Evolutionary conservation across 1,284 basidiomycete genomes (phyloP), one percentile per base, ranked within the genome.

Genomic region (Moesziomyces parantarcticus): DNA sequence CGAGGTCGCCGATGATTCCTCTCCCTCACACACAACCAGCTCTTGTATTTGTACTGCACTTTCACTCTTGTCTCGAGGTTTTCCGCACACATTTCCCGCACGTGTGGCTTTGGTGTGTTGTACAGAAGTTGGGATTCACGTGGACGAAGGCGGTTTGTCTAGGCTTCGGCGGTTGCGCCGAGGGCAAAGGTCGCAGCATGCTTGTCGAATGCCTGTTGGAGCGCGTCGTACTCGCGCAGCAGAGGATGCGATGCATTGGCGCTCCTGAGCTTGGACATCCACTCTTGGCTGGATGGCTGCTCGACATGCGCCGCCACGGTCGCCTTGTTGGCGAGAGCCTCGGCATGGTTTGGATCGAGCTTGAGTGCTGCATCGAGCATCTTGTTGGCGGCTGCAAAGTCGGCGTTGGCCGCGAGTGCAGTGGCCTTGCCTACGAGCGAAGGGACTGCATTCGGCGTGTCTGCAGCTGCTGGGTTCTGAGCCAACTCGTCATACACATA

Each of bases 401-500:
- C 62, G n/a, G 45, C 63, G 16, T 73, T 75, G 0, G 77, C 79
- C 1, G 76, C 77, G 3, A 75, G 61, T 0, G 80, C 76, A 5
- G 73, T 81, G 2, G 80, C 79, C 45, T 81, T 82, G 23, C 80
- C 81, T 18, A 75, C 59, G 25, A 83, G 43, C 10, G 64, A 55
- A 1, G 74, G 55, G 3, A 79, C 76, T 13, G 66, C 58, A 26
- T 75, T 74, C 32, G 49, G 21, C 10, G 74, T 73, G 1, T 72
- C 67, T 0, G 70, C 68, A 1, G 68, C 56, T 9, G 36, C 32
- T 0, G 79, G 78, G 50, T 76, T 79, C 51, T 81, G 79, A n/a
- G 79, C 78, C 21, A 83, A 51, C 61, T 83, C 82, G 46, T 83
- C 82, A 58, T 79, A 83, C 4, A 83, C 81, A 50, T 83, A 83